These are phyloP conservation scores for Parmelia sp. DNA, from an alignment of 495 filamentous ascomycete genomes.

Conservation along the genomic window DNA sequence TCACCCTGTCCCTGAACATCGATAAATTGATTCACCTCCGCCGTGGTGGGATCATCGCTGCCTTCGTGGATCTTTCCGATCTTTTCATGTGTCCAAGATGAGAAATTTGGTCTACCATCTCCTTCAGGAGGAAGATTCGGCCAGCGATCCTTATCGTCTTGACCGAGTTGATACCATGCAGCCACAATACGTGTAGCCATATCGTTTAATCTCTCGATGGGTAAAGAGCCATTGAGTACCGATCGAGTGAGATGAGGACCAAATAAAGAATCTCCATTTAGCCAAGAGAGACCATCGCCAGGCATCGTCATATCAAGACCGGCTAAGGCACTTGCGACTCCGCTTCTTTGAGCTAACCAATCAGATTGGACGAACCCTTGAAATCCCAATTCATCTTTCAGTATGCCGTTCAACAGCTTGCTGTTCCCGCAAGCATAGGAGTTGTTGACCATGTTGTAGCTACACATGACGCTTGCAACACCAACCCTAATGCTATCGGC, in stretches of 20 bases:
- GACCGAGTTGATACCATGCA: slow-evolving; percentile 83
- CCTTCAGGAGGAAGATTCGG: slow-evolving; percentile 48
- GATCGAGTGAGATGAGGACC: slow-evolving; percentile 69
- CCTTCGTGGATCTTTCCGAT: slow-evolving; percentile 60
- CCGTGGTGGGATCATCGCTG: slow-evolving; percentile 48
- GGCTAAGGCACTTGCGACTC: slow-evolving; percentile 70
- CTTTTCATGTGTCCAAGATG: slow-evolving; percentile 73
- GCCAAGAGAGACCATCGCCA: slow-evolving; percentile 75
- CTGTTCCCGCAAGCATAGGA: slow-evolving; percentile 88
- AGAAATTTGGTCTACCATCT: slow-evolving; percentile 79
- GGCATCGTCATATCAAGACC: slow-evolving; percentile 96
- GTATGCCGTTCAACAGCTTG: slow-evolving; percentile 83
- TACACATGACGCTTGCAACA: slow-evolving; percentile 85
- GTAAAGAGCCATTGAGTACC: slow-evolving; percentile 75
- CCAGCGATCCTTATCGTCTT: slow-evolving; percentile 63
- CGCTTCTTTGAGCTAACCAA: slow-evolving; percentile 84
- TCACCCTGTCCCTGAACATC: slow-evolving; percentile 57
- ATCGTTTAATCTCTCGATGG: slow-evolving; percentile 78
- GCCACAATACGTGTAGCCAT: slow-evolving; percentile 92
- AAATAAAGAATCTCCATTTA: slow-evolving; percentile 72
- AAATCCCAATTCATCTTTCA: slow-evolving; percentile 92
- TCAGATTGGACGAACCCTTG: slow-evolving; percentile 91
- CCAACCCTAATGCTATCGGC: slow-evolving; percentile 77
- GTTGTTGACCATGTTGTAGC: slow-evolving; percentile 86
- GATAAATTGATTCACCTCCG: slow-evolving; percentile 70